phyloP scores from a whole-genome alignment of 257 asterid genomes.

The Leptodermis oblonga region DNA sequence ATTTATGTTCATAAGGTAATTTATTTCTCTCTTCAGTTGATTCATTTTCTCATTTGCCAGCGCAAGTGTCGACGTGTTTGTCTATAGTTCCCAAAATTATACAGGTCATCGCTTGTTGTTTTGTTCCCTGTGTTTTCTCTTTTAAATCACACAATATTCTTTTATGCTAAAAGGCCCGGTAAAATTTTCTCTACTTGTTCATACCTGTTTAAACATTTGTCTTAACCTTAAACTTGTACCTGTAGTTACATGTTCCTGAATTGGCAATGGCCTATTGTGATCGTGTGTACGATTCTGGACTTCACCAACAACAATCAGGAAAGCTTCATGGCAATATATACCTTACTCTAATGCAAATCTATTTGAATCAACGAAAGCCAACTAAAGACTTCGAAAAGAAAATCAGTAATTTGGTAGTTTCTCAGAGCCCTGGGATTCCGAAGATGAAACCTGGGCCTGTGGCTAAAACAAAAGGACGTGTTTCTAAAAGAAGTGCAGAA shows the following conservation, averaged over 20 bases:
- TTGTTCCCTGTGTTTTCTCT: neutral
- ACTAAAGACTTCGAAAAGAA: slow-evolving; percentile 73
- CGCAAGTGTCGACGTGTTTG: neutral
- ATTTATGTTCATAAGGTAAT: slow-evolving; percentile 88
- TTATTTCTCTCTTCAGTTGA: neutral
- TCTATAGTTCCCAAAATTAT: neutral
- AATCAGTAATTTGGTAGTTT: slow-evolving; percentile 48
- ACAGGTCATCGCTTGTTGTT: neutral
- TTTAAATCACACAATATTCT: neutral
- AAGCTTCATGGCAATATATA: slow-evolving; percentile 71
- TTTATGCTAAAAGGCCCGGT: neutral
- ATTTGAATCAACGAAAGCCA: slow-evolving; percentile 78
- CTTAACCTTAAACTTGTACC: slow-evolving; percentile 13
- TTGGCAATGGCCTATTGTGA: slow-evolving; percentile 90
- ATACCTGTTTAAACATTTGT: slow-evolving; percentile 6
- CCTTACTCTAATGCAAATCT: slow-evolving; percentile 85
- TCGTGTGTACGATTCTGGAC: slow-evolving; percentile 68
- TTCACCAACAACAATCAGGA: slow-evolving; percentile 55
- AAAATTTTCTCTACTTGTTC: slow-evolving; percentile 8
- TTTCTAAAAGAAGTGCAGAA: slow-evolving; percentile 69
- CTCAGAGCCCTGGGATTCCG: slow-evolving; percentile 47
- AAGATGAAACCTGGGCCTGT: slow-evolving; percentile 44
- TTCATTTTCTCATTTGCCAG: neutral
- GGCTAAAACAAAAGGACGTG: slow-evolving; percentile 41
- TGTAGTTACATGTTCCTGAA: slow-evolving; percentile 87